phyloP scores from a whole-genome alignment of 306 rosid genomes.

The Calophaca sinica region DNA sequence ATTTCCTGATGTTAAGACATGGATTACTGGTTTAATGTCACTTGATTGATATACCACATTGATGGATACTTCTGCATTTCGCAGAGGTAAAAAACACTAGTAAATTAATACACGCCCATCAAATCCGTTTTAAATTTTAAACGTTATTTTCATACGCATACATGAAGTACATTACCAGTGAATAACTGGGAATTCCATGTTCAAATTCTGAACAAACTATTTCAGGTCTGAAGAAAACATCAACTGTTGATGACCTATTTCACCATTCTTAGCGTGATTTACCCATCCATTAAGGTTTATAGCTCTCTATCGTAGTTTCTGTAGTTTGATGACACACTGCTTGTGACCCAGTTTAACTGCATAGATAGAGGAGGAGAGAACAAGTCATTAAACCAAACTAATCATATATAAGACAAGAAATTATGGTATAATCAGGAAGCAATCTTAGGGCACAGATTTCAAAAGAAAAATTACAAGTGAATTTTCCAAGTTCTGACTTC shows the following conservation, averaged over 20 bases:
- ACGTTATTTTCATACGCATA: background rate
- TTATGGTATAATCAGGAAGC: background rate
- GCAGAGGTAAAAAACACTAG: no score
- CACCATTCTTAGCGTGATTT: constrained; percentile 26
- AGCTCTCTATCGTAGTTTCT: constrained; percentile 27
- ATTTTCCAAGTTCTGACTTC: constrained; percentile 13
- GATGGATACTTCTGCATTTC: no score
- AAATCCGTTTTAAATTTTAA: background rate
- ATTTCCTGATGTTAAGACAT: no score
- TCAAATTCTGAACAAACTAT: constrained; percentile 31
- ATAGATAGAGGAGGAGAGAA: constrained; percentile 16
- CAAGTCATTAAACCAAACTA: constrained; percentile 27
- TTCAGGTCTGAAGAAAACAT: constrained; percentile 33
- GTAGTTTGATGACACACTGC: constrained; percentile 33
- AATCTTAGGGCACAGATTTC: constrained; percentile 1
- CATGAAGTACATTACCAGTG: background rate
- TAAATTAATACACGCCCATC: background rate
- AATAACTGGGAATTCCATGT: constrained; percentile 16
- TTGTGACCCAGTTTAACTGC: constrained; percentile 38
- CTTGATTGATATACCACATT: no score
- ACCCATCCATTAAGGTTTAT: constrained; percentile 22
- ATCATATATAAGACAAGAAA: constrained; percentile 12
- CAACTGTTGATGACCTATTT: constrained; percentile 1
- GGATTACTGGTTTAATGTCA: no score
- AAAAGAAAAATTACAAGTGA: background rate